Conservation (phyloP, 352 stramenopile genomes). For the Pythium phragmitis region DNA sequence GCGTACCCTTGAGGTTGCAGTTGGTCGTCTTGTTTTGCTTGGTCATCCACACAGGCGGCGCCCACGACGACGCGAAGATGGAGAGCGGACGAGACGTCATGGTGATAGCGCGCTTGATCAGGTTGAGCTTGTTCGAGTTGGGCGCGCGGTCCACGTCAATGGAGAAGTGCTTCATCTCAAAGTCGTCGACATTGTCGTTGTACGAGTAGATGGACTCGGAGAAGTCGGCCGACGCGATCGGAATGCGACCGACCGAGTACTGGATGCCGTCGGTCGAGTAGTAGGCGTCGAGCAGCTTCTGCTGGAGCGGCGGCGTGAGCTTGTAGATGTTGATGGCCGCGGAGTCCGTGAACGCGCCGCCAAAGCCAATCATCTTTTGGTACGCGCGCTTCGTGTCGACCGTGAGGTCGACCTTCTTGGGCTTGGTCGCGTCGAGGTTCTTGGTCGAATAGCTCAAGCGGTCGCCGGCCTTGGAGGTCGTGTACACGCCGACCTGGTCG, state of each 20-base stretch:
- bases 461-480: slow-evolving; percentile 45
- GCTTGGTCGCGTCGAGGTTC: slow-evolving; percentile 5
- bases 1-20: slow-evolving; percentile 49
- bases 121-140: slow-evolving; percentile 58
- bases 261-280: slow-evolving; percentile 70
- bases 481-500: slow-evolving; percentile 43
- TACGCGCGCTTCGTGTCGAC: slow-evolving; percentile 55
- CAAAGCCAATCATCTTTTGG: slow-evolving; percentile 88
- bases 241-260: slow-evolving; percentile 83
- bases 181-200: slow-evolving; percentile 73
- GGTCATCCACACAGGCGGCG: slow-evolving; percentile 87
- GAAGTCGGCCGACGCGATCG: slow-evolving; percentile 87
- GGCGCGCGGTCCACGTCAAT: slow-evolving; percentile 75
- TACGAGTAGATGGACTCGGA: slow-evolving; percentile 87
- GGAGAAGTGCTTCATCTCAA: slow-evolving; percentile 83
- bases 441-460: slow-evolving; percentile 39
- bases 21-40: slow-evolving; percentile 58
- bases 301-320: slow-evolving; percentile 54
- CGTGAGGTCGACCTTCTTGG: slow-evolving; percentile 27
- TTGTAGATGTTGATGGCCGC: slow-evolving; percentile 78
- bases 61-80: slow-evolving; percentile 83
- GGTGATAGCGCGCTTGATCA: slow-evolving; percentile 62
- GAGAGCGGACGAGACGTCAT: slow-evolving; percentile 48
- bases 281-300: slow-evolving; percentile 77
- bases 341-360: slow-evolving; percentile 89